These are phyloP conservation scores for Phytophthora colocasiae DNA, from an alignment of 352 stramenopile genomes.

Conservation along the genomic window DNA sequence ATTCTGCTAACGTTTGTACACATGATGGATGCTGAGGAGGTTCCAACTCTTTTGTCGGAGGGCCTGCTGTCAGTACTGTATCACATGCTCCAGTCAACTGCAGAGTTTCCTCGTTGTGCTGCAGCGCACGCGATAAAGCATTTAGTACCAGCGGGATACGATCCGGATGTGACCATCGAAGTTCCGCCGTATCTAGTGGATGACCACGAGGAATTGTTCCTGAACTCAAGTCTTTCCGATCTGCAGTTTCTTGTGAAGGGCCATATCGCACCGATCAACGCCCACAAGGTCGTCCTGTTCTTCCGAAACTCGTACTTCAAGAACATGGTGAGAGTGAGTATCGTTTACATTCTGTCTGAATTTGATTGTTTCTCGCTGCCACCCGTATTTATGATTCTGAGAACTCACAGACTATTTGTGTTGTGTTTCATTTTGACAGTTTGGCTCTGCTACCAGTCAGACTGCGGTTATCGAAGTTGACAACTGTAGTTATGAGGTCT, in stretches of 20 bases:
- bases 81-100: conserved; percentile 79
- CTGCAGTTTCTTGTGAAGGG: conserved; percentile 89
- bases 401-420: conserved; percentile 23
- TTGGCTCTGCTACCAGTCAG: conserved; percentile 81
- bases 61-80: conserved; percentile 82
- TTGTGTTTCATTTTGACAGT: conserved; percentile 48
- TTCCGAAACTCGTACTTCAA: conserved; percentile 94
- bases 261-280: conserved; percentile 87
- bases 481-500: conserved; percentile 91
- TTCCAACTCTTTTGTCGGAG: conserved; percentile 76
- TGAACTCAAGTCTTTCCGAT: conserved; percentile 85
- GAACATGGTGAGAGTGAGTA: conserved; percentile 90
- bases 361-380: neutral
- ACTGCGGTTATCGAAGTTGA: conserved; percentile 90
- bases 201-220: conserved; percentile 88
- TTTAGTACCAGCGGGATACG: conserved; percentile 72
- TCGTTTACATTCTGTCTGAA: conserved; percentile 30
- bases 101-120: conserved; percentile 80
- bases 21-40: conserved; percentile 87
- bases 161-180: conserved; percentile 80
- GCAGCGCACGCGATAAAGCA: conserved; percentile 90
- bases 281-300: conserved; percentile 90
- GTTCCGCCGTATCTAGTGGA: conserved; percentile 86
- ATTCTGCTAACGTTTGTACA: conserved; percentile 90
- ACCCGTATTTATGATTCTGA: neutral